Percentiles rank a stretch among this genome's conserved stretches.
These are phyloP conservation scores for Candida sanyiensis DNA, from an alignment of 805 yeast species.

Conservation along the genomic window DNA sequence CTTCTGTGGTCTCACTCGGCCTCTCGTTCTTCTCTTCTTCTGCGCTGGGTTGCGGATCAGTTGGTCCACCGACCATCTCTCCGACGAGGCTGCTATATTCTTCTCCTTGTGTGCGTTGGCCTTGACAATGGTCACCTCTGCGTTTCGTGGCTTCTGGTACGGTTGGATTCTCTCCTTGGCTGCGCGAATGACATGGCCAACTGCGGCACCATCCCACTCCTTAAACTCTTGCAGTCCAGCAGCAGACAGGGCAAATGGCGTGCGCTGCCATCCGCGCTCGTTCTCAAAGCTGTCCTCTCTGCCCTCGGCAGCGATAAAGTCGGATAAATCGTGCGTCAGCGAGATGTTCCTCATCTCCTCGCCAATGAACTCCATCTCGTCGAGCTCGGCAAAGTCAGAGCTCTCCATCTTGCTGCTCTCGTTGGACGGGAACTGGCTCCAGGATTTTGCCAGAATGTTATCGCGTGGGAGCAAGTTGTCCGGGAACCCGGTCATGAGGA, in stretches of 20 bases:
- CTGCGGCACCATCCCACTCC: constrained; percentile 26
- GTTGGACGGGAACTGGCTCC: constrained; percentile 1
- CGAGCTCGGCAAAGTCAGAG: neutral
- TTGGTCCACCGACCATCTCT: constrained; percentile 5
- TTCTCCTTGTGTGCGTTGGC: neutral
- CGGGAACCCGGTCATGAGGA: constrained; percentile 2
- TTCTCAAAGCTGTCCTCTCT: neutral
- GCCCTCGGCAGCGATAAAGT: constrained; percentile 13
- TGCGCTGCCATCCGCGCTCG: constrained; percentile 8
- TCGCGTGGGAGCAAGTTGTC: constrained; percentile 1
- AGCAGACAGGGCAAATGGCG: constrained; percentile 7
- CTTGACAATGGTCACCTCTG: neutral
- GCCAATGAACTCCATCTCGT: constrained; percentile 2
- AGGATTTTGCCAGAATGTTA: constrained; percentile 1
- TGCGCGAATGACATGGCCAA: constrained; percentile 6
- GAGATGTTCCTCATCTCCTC: constrained; percentile 16
- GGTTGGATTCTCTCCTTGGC: constrained; percentile 26
- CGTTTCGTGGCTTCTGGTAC: constrained; percentile 28
- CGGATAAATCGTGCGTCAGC: constrained; percentile 13
- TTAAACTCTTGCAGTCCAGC: constrained; percentile 6
- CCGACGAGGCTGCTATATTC: constrained; percentile 7
- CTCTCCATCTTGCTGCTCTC: neutral
- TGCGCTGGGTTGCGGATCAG: constrained; percentile 9
- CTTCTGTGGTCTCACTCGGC: constrained; percentile 11
- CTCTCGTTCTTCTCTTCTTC: constrained; percentile 8